These are phyloP conservation scores for Xylona heveae DNA, from an alignment of 495 filamentous ascomycete species.

Conservation along the genomic window DNA sequence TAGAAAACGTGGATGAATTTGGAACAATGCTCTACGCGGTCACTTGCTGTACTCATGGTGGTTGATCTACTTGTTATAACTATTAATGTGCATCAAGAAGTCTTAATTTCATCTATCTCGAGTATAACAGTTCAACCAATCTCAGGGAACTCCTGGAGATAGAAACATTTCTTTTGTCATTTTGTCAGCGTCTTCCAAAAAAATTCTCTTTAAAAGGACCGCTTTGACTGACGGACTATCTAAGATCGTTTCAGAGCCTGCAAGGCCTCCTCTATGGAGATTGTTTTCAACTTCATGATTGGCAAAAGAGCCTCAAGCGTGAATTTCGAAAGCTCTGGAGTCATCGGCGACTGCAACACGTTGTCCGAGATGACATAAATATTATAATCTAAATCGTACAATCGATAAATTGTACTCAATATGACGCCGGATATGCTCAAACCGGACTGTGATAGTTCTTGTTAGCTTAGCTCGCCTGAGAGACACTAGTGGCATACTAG, in stretches of 20 bases:
- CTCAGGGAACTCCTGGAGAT: too few relatives aligned
- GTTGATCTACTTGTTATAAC: slow-evolving; percentile 8
- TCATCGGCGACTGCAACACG: slow-evolving; percentile 12
- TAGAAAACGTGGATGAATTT: slow-evolving; percentile 24
- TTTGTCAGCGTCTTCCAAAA: too few relatives aligned
- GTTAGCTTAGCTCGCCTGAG: background rate
- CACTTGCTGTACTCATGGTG: slow-evolving; percentile 21
- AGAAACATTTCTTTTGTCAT: too few relatives aligned
- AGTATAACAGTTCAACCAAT: too few relatives aligned
- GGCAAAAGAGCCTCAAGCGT: slow-evolving; percentile 14
- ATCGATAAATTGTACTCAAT: slow-evolving; percentile 20
- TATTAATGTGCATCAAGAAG: too few relatives aligned
- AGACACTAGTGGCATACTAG: slow-evolving; percentile 15
- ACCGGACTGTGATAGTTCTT: too few relatives aligned
- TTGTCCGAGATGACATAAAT: slow-evolving; percentile 23
- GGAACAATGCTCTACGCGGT: slow-evolving; percentile 27
- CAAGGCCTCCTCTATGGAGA: too few relatives aligned
- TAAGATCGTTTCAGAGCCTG: too few relatives aligned
- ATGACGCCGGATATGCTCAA: slow-evolving; percentile 21
- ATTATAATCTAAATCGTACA: slow-evolving; percentile 23
- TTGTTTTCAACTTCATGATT: slow-evolving; percentile 17
- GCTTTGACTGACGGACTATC: too few relatives aligned
- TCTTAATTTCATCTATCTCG: too few relatives aligned
- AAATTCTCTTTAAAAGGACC: too few relatives aligned
- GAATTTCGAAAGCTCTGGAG: slow-evolving; percentile 8